phyloP scores from a whole-genome alignment of 148 eudicot genomes.

The Rhododendron henanense region DNA sequence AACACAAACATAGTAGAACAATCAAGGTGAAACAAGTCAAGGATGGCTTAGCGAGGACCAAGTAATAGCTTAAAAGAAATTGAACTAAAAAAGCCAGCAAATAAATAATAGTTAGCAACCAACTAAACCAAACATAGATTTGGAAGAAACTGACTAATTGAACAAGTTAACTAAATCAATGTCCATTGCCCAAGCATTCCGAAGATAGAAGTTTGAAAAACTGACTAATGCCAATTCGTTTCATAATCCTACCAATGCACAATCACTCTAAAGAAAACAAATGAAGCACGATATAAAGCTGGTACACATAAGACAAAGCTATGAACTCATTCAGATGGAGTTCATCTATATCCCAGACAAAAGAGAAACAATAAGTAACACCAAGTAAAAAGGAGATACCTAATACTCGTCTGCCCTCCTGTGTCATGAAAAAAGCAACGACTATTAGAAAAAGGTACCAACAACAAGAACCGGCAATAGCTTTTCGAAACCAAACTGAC shows the following conservation, averaged over 20 bases:
- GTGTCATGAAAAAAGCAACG: slow-evolving; percentile 28
- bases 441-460: neutral
- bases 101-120: neutral
- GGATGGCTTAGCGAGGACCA: neutral
- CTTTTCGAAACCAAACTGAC: neutral
- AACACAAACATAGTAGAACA: neutral
- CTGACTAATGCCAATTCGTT: neutral
- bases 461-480: neutral
- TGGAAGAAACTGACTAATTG: neutral
- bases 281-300: neutral
- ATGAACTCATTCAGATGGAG: neutral
- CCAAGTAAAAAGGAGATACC: slow-evolving; percentile 42
- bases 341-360: neutral
- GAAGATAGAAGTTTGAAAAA: neutral
- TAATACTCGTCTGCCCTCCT: slow-evolving; percentile 99
- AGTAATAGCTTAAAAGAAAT: neutral
- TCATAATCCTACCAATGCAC: neutral
- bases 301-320: neutral
- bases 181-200: neutral
- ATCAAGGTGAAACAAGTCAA: neutral
- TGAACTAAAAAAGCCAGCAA: neutral
- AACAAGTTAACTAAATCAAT: neutral
- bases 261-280: neutral
- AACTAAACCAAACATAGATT: neutral
- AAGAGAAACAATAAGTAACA: neutral